Evolutionary conservation across 345 rosid genomes (phyloP).

Genomic region (Stellera chamaejasme): DNA sequence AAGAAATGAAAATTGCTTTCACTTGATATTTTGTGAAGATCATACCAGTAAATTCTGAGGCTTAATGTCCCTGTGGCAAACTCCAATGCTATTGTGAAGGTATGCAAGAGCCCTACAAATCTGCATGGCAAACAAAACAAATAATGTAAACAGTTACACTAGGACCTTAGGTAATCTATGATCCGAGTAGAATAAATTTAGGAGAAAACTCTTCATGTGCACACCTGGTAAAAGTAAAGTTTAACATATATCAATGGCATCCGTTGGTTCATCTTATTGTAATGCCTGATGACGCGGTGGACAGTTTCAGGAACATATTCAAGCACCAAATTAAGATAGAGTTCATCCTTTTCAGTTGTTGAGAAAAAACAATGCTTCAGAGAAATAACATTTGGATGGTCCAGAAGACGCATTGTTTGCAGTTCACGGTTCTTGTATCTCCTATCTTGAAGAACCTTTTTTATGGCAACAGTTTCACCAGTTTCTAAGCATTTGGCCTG

Average conservation of each 20-base stretch:
- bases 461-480: slow-evolving; percentile 90
- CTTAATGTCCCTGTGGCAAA: slow-evolving; percentile 97
- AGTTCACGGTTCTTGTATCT: slow-evolving; percentile 96
- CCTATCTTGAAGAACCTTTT: slow-evolving; percentile 89
- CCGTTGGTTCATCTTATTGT: slow-evolving; percentile 70
- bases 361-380: slow-evolving; percentile 96
- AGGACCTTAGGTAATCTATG: background rate
- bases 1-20: too few relatives aligned
- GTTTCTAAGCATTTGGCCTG: slow-evolving; percentile 98
- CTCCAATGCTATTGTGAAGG: slow-evolving; percentile 77
- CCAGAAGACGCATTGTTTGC: slow-evolving; percentile 94
- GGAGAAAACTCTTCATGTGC: background rate
- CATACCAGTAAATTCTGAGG: slow-evolving; percentile 96
- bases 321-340: slow-evolving; percentile 85
- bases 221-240: slow-evolving; percentile 87
- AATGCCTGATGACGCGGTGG: slow-evolving; percentile 83
- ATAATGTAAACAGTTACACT: background rate
- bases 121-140: slow-evolving; percentile 27
- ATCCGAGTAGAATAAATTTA: background rate
- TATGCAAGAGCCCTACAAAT: slow-evolving; percentile 89
- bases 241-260: slow-evolving; percentile 89
- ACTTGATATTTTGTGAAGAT: too few relatives aligned
- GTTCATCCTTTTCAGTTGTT: slow-evolving; percentile 84
- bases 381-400: slow-evolving; percentile 88
- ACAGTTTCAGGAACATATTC: slow-evolving; percentile 96